Evolutionary conservation across 495 filamentous ascomycete species (phyloP).

Genomic region (Penicillium angulare): DNA sequence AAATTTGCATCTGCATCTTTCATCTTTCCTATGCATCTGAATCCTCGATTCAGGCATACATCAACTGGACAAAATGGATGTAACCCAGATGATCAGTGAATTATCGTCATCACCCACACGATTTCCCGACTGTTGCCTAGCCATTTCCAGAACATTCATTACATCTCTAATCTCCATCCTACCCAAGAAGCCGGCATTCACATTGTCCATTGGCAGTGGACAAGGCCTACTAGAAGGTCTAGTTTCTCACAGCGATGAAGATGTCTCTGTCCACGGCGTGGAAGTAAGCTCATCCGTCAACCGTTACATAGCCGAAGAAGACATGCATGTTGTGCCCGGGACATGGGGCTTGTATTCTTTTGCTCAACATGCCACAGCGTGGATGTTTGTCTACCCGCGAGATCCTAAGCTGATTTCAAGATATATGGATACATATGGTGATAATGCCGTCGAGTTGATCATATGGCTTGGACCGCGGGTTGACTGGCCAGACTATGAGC

Average conservation of each 20-base stretch:
- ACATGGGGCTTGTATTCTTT: constrained; percentile 38
- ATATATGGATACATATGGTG: constrained; percentile 38
- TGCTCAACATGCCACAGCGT: constrained; percentile 37
- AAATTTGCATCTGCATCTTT: too few species aligned
- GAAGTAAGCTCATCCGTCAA: constrained; percentile 46
- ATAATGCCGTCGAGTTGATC: constrained; percentile 29
- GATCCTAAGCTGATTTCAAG: constrained; percentile 40
- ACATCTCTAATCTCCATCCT: constrained; percentile 33
- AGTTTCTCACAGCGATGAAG: constrained; percentile 24
- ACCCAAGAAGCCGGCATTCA: constrained; percentile 37
- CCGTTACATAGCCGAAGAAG: constrained; percentile 42
- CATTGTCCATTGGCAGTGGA: constrained; percentile 55
- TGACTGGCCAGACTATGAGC: constrained; percentile 48
- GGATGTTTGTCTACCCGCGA: constrained; percentile 60
- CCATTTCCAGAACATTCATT: constrained; percentile 44
- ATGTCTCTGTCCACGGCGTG: constrained; percentile 39
- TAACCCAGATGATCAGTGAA: not conserved
- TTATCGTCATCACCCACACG: constrained; percentile 16
- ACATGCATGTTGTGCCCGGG: constrained; percentile 41
- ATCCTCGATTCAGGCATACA: not conserved
- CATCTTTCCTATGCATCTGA: too few species aligned
- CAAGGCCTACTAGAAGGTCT: constrained; percentile 53
- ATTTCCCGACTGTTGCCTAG: constrained; percentile 48
- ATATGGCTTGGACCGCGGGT: constrained; percentile 51
- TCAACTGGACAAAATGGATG: not conserved